Evolutionary conservation across 2,329 filamentous ascomycete genomes (phyloP).

Genomic region (Aphanocladium album): DNA sequence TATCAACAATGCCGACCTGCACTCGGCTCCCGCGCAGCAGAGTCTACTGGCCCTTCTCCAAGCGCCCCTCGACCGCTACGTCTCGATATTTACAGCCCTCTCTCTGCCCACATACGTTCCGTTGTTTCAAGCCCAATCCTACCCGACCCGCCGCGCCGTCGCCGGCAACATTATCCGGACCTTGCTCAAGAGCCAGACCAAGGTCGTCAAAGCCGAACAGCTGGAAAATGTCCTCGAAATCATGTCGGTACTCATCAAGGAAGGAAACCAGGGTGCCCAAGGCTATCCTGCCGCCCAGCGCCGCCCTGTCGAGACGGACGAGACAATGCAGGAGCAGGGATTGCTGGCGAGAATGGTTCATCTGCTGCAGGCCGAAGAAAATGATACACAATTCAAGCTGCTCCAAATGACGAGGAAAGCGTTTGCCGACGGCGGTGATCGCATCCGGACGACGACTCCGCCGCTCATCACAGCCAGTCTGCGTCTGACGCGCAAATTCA

Average conservation of each 20-base stretch:
- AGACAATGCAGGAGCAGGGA: constrained; percentile 96
- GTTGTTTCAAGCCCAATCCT: constrained; percentile 84
- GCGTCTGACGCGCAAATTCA: constrained; percentile 83
- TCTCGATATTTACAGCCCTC: constrained; percentile 92
- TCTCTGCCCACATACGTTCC: constrained; percentile 89
- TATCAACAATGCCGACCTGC: constrained; percentile 90
- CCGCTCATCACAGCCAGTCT: constrained; percentile 85
- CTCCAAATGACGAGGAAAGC: constrained; percentile 83
- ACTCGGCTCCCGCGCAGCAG: constrained; percentile 80
- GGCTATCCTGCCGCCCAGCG: constrained; percentile 81
- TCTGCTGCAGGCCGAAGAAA: constrained; percentile 74
- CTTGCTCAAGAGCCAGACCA: constrained; percentile 76
- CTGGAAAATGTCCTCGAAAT: constrained; percentile 86
- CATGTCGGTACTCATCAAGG: constrained; percentile 85
- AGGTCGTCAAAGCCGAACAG: constrained; percentile 71
- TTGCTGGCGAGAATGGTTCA: constrained; percentile 93
- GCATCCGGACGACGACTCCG: constrained; percentile 92
- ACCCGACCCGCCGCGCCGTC: constrained; percentile 83
- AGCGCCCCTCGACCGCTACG: constrained; percentile 82
- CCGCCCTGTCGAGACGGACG: constrained; percentile 79
- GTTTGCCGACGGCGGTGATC: constrained; percentile 86
- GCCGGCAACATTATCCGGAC: constrained; percentile 82
- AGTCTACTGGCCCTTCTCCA: constrained; percentile 87
- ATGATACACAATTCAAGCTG: constrained; percentile 91
- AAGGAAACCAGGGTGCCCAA: constrained; percentile 77